Conservation (phyloP, 1,284 basidiomycete species). For the Hortiboletus rubellus region DNA sequence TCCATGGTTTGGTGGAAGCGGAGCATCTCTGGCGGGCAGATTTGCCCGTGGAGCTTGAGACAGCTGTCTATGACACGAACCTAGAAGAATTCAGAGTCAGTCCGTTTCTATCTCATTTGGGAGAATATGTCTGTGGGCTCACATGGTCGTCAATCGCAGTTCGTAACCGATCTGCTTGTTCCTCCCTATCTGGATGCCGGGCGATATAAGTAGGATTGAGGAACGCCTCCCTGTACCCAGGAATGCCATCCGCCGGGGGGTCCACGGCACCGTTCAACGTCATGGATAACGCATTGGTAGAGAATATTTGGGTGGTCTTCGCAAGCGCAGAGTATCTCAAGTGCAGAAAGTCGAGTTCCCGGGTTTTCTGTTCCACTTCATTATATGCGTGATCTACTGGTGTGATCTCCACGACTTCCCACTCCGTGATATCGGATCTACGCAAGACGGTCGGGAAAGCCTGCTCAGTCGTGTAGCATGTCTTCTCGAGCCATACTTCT, state of each 20-base stretch:
- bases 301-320: slow-evolving; percentile 69
- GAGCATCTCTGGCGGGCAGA: slow-evolving; percentile 86
- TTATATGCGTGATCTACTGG: slow-evolving; percentile 84
- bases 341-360: slow-evolving; percentile 71
- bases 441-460: slow-evolving; percentile 90
- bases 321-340: slow-evolving; percentile 74
- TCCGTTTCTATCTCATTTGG: slow-evolving; percentile 2
- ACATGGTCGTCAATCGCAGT: slow-evolving; percentile 84
- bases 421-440: slow-evolving; percentile 84
- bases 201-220: slow-evolving; percentile 69
- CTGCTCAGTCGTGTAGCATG: slow-evolving; percentile 83
- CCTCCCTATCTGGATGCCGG: slow-evolving; percentile 69
- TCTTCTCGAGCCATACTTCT: slow-evolving; percentile 89
- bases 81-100: slow-evolving; percentile 37
- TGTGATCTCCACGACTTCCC: slow-evolving; percentile 77
- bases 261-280: slow-evolving; percentile 87
- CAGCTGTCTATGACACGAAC: slow-evolving; percentile 81
- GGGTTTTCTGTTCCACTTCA: slow-evolving; percentile 77
- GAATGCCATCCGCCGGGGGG: slow-evolving; percentile 73
- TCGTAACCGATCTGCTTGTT: slow-evolving; percentile 70
- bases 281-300: slow-evolving; percentile 87
- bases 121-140: slow-evolving; percentile 16
- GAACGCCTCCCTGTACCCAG: slow-evolving; percentile 78
- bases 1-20: slow-evolving; percentile 91
- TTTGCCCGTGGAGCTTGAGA: slow-evolving; percentile 76